A percentile compares a stretch with the other conserved stretches of the same genome.
These are phyloP conservation scores for Elaeagnus macrophylla DNA, from an alignment of 306 rosid genomes.

Conservation along the genomic window DNA sequence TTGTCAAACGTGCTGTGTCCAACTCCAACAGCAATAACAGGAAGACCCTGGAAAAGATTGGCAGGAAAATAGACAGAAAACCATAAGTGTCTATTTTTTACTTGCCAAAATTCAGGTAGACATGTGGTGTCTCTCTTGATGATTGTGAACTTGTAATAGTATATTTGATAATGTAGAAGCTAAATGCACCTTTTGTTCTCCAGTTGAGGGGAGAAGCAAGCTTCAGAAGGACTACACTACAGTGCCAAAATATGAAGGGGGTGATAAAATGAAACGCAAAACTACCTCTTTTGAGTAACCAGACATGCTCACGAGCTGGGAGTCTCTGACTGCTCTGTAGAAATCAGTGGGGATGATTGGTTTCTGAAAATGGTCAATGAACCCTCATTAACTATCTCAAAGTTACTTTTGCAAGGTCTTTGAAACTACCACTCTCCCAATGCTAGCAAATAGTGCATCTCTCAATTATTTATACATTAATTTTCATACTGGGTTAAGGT, in stretches of 20 bases:
- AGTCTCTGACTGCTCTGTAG: conserved; percentile 63
- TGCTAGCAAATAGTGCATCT: too few relatives aligned
- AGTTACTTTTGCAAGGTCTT: too few relatives aligned
- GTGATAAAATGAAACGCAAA: conserved; percentile 7
- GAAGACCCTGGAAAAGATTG: conserved; percentile 58
- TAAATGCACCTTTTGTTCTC: too few relatives aligned
- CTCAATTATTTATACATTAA: too few relatives aligned
- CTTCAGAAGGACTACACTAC: background rate
- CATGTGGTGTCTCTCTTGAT: too few relatives aligned
- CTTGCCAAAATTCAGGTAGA: too few relatives aligned
- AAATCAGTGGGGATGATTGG: conserved; percentile 64
- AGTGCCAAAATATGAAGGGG: background rate
- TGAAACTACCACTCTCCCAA: too few relatives aligned
- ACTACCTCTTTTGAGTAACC: conserved; percentile 90
- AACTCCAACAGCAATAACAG: conserved; percentile 78
- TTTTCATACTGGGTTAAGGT: too few relatives aligned
- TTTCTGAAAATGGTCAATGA: conserved; percentile 38
- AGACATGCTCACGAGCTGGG: conserved; percentile 75
- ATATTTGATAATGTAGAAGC: too few relatives aligned
- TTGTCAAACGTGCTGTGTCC: conserved; percentile 91
- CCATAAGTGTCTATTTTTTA: background rate
- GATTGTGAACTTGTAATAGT: too few relatives aligned
- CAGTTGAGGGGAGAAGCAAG: too few relatives aligned
- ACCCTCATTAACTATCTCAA: background rate
- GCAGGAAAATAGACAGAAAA: conserved; percentile 13